Evolutionary conservation across 176 grass and related monocot species (phyloP).

Genomic region (Canna indica): DNA sequence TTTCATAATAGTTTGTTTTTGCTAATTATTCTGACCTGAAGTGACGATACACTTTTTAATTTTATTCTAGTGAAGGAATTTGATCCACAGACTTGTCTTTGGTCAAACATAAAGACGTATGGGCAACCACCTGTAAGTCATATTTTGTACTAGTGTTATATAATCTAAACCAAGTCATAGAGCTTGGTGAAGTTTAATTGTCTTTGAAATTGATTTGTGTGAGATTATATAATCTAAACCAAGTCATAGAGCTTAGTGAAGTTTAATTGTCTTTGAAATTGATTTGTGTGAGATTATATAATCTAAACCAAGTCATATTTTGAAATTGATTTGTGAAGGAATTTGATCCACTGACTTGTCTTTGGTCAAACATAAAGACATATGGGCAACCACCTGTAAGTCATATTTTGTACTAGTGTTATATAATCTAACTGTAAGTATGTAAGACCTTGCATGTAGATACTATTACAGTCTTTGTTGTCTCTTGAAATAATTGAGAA

Average conservation of each 20-base stretch:
- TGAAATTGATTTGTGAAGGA: conserved; percentile 54
- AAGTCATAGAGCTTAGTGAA: background rate
- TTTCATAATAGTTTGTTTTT: conserved; percentile 23
- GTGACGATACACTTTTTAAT: conserved; percentile 28
- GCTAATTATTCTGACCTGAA: background rate
- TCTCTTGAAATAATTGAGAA: no score
- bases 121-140: conserved; percentile 85
- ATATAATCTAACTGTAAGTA: no score
- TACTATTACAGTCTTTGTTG: no score
- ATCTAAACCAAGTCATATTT: background rate
- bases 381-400: conserved; percentile 93
- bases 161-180: background rate
- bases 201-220: background rate
- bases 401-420: background rate
- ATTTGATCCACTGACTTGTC: conserved; percentile 87
- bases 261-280: background rate
- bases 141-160: background rate
- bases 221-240: no score
- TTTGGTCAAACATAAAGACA: conserved; percentile 81
- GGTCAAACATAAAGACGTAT: conserved; percentile 81
- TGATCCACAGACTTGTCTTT: conserved; percentile 79
- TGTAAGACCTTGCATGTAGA: no score
- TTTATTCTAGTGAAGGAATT: conserved; percentile 95
- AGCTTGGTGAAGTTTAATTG: background rate
- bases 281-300: no score